Evolutionary conservation across 805 yeast species (phyloP).

Genomic region (Ogataea nakhonphanomensis): DNA sequence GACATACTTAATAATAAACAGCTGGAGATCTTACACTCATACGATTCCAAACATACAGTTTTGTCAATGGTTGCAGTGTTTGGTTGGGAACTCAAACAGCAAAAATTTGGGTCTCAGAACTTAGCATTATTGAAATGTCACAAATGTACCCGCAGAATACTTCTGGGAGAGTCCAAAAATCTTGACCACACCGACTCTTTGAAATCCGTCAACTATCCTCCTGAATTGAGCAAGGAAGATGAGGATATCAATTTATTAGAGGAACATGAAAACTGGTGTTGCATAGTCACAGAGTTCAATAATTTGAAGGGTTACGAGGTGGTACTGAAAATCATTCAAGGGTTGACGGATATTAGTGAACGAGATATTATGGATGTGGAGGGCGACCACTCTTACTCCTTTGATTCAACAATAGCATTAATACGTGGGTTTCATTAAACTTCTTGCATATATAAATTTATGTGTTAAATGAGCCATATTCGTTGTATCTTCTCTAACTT

Average conservation of each 20-base stretch:
- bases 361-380: slow-evolving; percentile 7
- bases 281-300: slow-evolving; percentile 21
- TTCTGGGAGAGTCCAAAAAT: slow-evolving; percentile 20
- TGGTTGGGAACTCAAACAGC: slow-evolving; percentile 37
- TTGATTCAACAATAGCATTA: slow-evolving; percentile 18
- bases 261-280: slow-evolving; percentile 40
- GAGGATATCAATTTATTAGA: slow-evolving; percentile 27
- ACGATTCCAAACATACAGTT: slow-evolving; percentile 11
- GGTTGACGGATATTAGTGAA: not conserved
- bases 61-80: slow-evolving; percentile 26
- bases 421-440: slow-evolving; percentile 8
- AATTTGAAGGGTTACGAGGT: slow-evolving; percentile 16
- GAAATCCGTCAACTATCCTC: slow-evolving; percentile 28
- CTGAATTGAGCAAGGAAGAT: slow-evolving; percentile 18
- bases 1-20: slow-evolving; percentile 23
- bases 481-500: slow-evolving; percentile 18
- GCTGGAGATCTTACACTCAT: slow-evolving; percentile 13
- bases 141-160: slow-evolving; percentile 36
- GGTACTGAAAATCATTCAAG: slow-evolving; percentile 12
- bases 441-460: not conserved
- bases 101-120: slow-evolving; percentile 24
- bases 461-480: slow-evolving; percentile 3
- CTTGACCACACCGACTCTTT: slow-evolving; percentile 13
- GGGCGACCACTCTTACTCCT: slow-evolving; percentile 8
- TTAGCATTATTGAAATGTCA: slow-evolving; percentile 31